These are phyloP conservation scores for Phellopilus nigrolimitatus DNA, from an alignment of 1,284 basidiomycete genomes.

Conservation along the genomic window DNA sequence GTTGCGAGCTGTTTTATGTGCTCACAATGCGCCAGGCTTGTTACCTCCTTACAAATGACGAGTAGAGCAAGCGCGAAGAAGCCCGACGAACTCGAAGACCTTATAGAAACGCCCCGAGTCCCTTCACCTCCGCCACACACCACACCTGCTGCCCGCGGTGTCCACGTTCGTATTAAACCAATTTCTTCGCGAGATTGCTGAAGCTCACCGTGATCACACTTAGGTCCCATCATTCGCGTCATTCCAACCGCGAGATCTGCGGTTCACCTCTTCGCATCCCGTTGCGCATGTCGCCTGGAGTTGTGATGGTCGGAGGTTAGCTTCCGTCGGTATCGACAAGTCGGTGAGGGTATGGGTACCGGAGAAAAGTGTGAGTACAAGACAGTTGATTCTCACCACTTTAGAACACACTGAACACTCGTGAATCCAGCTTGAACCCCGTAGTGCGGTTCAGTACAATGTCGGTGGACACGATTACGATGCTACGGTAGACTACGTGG, in stretches of 20 bases:
- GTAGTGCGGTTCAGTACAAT: constrained; percentile 53
- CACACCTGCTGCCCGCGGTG: constrained; percentile 59
- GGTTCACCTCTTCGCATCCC: constrained; percentile 55
- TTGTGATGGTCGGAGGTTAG: constrained; percentile 73
- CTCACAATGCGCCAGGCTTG: too few species aligned
- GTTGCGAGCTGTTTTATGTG: too few species aligned
- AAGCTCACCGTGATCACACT: constrained; percentile 14
- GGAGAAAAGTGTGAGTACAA: constrained; percentile 60
- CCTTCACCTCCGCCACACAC: constrained; percentile 69
- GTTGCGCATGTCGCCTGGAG: constrained; percentile 78
- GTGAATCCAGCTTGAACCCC: constrained; percentile 54
- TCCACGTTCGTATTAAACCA: constrained; percentile 53
- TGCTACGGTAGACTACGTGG: constrained; percentile 67
- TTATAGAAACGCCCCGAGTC: constrained; percentile 33
- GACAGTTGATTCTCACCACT: background rate
- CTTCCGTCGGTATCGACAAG: constrained; percentile 74
- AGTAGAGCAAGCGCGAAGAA: constrained; percentile 12
- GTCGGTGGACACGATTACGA: constrained; percentile 69
- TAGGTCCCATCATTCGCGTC: constrained; percentile 73
- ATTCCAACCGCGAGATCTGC: constrained; percentile 69
- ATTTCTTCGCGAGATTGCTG: constrained; percentile 18
- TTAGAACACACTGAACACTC: background rate
- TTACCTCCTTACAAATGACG: background rate
- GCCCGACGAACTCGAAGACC: constrained; percentile 17
- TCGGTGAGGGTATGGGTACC: constrained; percentile 68